Conservation (phyloP, 768 basidiomycete species). For the Serendipita sp. region DNA sequence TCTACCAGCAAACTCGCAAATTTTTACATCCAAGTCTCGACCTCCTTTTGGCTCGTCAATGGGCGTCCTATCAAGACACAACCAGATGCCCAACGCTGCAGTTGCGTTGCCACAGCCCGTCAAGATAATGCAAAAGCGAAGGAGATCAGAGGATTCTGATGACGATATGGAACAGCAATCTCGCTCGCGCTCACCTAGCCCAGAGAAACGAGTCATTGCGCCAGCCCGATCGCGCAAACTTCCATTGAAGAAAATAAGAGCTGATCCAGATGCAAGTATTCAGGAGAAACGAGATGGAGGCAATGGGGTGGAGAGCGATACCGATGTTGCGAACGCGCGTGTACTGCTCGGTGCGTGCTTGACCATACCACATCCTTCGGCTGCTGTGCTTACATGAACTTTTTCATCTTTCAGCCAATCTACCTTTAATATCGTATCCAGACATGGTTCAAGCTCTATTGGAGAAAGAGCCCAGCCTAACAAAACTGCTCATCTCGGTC, state of each 20-base stretch:
- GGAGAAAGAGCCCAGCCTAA: constrained; percentile 50
- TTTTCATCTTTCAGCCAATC: constrained; percentile 37
- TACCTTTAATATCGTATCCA: constrained; percentile 61
- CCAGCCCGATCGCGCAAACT: background rate
- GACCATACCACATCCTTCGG: constrained; percentile 2
- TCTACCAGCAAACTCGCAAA: background rate
- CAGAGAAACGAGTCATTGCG: background rate
- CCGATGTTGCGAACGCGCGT: constrained; percentile 61
- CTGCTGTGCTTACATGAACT: constrained; percentile 12
- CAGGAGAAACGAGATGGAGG: constrained; percentile 34
- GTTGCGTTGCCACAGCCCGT: background rate
- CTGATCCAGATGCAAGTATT: constrained; percentile 23
- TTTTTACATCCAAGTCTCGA: constrained; percentile 2
- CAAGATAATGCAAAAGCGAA: background rate
- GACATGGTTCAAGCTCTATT: constrained; percentile 58
- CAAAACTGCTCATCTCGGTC: constrained; percentile 51
- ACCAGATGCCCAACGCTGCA: background rate
- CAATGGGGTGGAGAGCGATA: constrained; percentile 21
- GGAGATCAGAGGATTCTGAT: background rate
- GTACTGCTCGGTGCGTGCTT: constrained; percentile 54
- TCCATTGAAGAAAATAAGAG: background rate
- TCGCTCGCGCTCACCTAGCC: background rate
- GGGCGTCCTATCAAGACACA: background rate
- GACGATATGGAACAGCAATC: background rate
- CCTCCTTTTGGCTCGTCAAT: background rate